Percentiles rank a stretch among this genome's conserved stretches.
Conservation (phyloP, 2,329 filamentous ascomycete genomes). For the Botrytis tulipae region DNA sequence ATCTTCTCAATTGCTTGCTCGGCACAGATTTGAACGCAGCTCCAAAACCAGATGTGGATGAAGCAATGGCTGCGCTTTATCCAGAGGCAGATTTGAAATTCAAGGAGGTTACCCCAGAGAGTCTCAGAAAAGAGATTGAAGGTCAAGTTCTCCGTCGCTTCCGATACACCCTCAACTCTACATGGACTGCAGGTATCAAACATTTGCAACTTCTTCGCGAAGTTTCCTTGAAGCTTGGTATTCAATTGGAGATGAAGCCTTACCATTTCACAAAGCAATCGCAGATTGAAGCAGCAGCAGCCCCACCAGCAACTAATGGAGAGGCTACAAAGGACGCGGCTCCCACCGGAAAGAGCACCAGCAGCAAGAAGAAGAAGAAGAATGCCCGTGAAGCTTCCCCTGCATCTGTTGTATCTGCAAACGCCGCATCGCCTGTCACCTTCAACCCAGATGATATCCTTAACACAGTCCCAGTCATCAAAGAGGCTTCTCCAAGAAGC, state of each 20-base stretch:
- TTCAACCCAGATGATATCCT: constrained; percentile 84
- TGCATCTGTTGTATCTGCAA: constrained; percentile 42
- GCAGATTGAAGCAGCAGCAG: constrained; percentile 38
- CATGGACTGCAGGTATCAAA: constrained; percentile 67
- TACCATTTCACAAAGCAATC: constrained; percentile 62
- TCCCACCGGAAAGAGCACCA: constrained; percentile 34
- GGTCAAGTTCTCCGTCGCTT: constrained; percentile 72
- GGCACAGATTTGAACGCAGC: constrained; percentile 73
- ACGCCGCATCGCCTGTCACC: constrained; percentile 52
- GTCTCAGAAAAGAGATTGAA: constrained; percentile 66
- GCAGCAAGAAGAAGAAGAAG: constrained; percentile 54
- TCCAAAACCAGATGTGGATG: constrained; percentile 75
- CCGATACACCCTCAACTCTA: constrained; percentile 67
- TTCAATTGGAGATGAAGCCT: constrained; percentile 79
- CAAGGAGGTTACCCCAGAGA: constrained; percentile 72
- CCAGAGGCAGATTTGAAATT: constrained; percentile 80
- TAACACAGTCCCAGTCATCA: constrained; percentile 91
- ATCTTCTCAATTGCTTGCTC: constrained; percentile 90
- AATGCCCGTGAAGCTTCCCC: constrained; percentile 56
- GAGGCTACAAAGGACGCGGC: constrained; percentile 45
- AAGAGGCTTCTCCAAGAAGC: constrained; percentile 90
- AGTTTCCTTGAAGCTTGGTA: constrained; percentile 80
- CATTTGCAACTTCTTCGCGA: constrained; percentile 86
- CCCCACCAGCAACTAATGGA: constrained; percentile 39
- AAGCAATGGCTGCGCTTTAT: constrained; percentile 72